Evolutionary conservation across 2,329 filamentous ascomycete genomes (phyloP).

Genomic region (Venturia asperata): DNA sequence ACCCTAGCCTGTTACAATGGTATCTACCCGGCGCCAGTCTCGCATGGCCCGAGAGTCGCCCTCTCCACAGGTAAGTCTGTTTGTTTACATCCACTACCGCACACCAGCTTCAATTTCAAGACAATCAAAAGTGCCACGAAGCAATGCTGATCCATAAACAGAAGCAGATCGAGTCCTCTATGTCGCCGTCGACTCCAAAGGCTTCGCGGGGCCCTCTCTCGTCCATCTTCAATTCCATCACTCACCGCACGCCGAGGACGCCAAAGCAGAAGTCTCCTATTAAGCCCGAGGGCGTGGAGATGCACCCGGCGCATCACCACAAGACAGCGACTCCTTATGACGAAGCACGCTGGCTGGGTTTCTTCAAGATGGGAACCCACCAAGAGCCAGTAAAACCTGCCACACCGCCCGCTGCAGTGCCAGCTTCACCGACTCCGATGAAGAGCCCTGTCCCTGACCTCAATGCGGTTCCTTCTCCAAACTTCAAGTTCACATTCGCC

Average conservation of each 20-base stretch:
- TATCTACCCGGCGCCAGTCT: slow-evolving; percentile 17
- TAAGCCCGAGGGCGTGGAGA: slow-evolving; percentile 69
- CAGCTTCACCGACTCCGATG: not conserved
- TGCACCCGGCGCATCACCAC: slow-evolving; percentile 84
- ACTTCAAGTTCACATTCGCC: slow-evolving; percentile 59
- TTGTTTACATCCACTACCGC: not conserved
- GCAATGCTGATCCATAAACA: slow-evolving; percentile 9
- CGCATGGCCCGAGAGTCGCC: slow-evolving; percentile 2
- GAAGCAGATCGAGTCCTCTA: not conserved
- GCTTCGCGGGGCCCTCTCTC: slow-evolving; percentile 3
- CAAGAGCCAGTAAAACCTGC: slow-evolving; percentile 37
- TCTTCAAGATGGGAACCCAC: slow-evolving; percentile 63
- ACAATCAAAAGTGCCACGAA: slow-evolving; percentile 11
- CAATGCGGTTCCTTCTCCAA: slow-evolving; percentile 41
- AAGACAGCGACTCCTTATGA: slow-evolving; percentile 66
- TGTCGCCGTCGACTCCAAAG: slow-evolving; percentile 1
- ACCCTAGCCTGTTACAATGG: not conserved
- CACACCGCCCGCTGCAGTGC: slow-evolving; percentile 20
- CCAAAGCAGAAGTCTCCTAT: slow-evolving; percentile 59
- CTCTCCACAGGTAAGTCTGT: slow-evolving; percentile 8
- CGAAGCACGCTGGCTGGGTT: slow-evolving; percentile 74
- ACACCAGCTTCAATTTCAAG: not conserved
- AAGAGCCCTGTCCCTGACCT: not conserved
- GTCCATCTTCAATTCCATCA: slow-evolving; percentile 21
- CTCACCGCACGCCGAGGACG: slow-evolving; percentile 42